phyloP scores from a whole-genome alignment of 495 filamentous ascomycete species.

The Mycothermus thermophilus region DNA sequence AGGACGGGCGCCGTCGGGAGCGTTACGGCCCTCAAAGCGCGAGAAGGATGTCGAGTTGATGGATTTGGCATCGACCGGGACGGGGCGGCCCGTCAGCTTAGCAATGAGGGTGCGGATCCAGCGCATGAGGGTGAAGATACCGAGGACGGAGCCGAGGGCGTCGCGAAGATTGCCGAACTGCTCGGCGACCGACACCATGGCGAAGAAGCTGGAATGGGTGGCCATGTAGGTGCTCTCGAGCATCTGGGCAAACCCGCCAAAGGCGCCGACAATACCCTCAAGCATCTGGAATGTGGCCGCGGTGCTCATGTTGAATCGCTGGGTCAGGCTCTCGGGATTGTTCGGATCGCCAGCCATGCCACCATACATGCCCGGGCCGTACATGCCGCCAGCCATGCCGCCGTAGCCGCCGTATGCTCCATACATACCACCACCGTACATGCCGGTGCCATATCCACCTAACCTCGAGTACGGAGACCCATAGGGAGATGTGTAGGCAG shows the following conservation, averaged over 20 bases:
- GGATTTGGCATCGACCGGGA: constrained; percentile 69
- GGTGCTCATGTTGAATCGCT: constrained; percentile 80
- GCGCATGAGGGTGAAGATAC: constrained; percentile 89
- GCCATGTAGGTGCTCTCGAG: constrained; percentile 99
- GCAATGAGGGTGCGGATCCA: constrained; percentile 85
- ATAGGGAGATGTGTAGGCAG: constrained; percentile 31
- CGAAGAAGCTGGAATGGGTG: constrained; percentile 97
- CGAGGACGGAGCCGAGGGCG: constrained; percentile 88
- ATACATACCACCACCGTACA: constrained; percentile 41
- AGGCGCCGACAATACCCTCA: constrained; percentile 95
- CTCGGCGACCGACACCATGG: constrained; percentile 96
- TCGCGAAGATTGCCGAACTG: constrained; percentile 87
- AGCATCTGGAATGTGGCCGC: constrained; percentile 98
- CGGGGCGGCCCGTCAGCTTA: constrained; percentile 86
- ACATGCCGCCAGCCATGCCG: constrained; percentile 30
- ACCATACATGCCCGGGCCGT: constrained; percentile 35
- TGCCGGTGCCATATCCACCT: constrained; percentile 24
- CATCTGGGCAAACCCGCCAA: constrained; percentile 98
- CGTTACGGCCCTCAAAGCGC: constrained; percentile 56
- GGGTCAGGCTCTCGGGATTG: constrained; percentile 83
- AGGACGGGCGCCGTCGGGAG: constrained; percentile 25
- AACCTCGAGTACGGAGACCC: constrained; percentile 33
- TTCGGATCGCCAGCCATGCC: constrained; percentile 60
- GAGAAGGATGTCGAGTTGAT: constrained; percentile 85
- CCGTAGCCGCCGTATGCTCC: constrained; percentile 25